A percentile compares a stretch with the other conserved stretches of the same genome.
phyloP scores from a whole-genome alignment of 2,329 filamentous ascomycete genomes.

The Reticulascus tulasneorum region DNA sequence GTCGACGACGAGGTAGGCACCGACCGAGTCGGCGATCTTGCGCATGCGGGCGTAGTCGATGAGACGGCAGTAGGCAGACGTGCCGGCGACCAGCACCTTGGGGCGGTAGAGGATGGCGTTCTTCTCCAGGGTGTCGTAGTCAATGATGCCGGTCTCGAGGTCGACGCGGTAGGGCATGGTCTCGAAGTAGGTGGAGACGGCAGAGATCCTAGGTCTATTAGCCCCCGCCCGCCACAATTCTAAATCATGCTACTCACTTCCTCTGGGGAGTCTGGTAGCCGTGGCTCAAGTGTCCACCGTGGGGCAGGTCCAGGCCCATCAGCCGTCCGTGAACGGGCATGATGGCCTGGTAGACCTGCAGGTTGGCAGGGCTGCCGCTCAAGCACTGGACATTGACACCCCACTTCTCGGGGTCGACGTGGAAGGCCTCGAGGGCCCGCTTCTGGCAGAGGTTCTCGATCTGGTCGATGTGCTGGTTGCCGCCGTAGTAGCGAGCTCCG shows the following conservation, averaged over 20 bases:
- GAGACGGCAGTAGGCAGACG: constrained; percentile 94
- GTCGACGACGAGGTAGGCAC: constrained; percentile 92
- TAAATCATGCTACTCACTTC: constrained; percentile 57
- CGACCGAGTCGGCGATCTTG: constrained; percentile 88
- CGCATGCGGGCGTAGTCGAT: constrained; percentile 97
- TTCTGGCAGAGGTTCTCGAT: constrained; percentile 94
- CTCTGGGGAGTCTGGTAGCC: constrained; percentile 94
- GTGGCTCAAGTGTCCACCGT: constrained; percentile 92
- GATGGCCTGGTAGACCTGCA: constrained; percentile 97
- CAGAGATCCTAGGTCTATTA: constrained; percentile 68
- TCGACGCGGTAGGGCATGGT: constrained; percentile 94
- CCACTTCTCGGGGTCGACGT: constrained; percentile 84
- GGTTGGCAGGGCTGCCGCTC: constrained; percentile 89
- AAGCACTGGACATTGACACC: constrained; percentile 98
- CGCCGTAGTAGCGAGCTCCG: constrained; percentile 96
- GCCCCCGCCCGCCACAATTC: not conserved
- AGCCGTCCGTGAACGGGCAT: constrained; percentile 93
- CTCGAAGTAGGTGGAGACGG: constrained; percentile 98
- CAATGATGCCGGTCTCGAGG: constrained; percentile 88
- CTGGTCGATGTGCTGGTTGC: constrained; percentile 97
- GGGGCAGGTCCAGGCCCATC: constrained; percentile 93
- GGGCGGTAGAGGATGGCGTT: constrained; percentile 89
- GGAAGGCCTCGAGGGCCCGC: constrained; percentile 88
- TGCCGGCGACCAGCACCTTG: constrained; percentile 94
- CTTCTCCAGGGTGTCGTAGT: constrained; percentile 91